Evolutionary conservation across 73 alveolate genomes (phyloP), one percentile per base, ranked within the genome.

Genomic region (Paramecium biaurelia): DNA sequence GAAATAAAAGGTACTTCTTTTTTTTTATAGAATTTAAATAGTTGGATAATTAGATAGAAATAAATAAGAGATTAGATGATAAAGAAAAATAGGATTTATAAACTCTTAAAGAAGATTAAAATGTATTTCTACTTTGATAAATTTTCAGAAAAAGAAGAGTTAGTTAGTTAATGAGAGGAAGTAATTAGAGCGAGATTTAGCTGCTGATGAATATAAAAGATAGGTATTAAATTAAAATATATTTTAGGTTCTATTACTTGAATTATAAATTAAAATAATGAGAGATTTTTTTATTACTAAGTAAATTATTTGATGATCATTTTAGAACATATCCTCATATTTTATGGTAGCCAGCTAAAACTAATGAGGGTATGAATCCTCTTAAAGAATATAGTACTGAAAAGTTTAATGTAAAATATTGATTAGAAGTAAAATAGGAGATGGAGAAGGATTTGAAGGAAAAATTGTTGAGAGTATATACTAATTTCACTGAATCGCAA

Each of bases 331-430:
- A 79, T 41, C 90, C 90, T 30, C 70, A 79, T 47, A 79, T 79
- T 11, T 79, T 79, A 41, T 79, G 90, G 90, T 30, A 79, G 26
- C 90, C 90, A 21, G 70, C 76, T 10, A 79, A 79, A n/a, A 45
- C 72, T n/a, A 79, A 79, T 47, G 90, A 79, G 56, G 72, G 90
- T 24, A 79, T 79, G 90, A 79, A 79, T 79, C 70, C 70, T 4
- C 47, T 79, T 18, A 79, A 79, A 23, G 90, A 79, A 79, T 79
- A 41, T 23, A 79, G 90, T 79, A 26, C 5, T 30, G 45, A 41
- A 23, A 79, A 79, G 24, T 42, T 79, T n/a, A 24, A 38, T 58
- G 90, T 79, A 79, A 11, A 18, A 37, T 42, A 45, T 42, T 43
- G 14, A 43, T 42, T 30, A n/a, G 23, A 53, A 18, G 30, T 21